Conservation (phyloP, 345 rosid genomes). For the Linum lewisii region DNA sequence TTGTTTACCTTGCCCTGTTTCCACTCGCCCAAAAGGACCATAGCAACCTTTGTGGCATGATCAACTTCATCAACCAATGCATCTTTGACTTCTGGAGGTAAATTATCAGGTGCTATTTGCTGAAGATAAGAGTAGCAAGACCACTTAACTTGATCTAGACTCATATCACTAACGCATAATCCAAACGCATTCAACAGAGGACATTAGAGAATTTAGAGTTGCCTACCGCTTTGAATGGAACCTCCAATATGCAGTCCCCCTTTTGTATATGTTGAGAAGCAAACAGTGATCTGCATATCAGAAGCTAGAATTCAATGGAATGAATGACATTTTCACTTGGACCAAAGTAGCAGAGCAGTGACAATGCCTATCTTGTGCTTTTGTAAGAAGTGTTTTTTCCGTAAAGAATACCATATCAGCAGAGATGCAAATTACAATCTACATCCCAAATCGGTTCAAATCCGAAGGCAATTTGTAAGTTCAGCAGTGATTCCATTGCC, state of each 20-base stretch:
- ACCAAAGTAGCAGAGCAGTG: too few species aligned
- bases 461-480: too few species aligned
- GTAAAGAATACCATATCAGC: too few species aligned
- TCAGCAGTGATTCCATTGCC: too few species aligned
- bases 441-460: too few species aligned
- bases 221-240: constrained; percentile 55
- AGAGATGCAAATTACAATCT: too few species aligned
- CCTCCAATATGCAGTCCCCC: constrained; percentile 65
- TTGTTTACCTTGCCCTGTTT: constrained; percentile 38
- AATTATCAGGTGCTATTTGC: constrained; percentile 60
- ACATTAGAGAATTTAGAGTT: neutral
- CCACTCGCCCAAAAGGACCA: constrained; percentile 41
- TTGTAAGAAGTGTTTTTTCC: too few species aligned
- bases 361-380: too few species aligned
- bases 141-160: neutral
- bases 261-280: constrained; percentile 43
- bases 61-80: constrained; percentile 37
- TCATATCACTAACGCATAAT: neutral
- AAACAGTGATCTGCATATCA: constrained; percentile 47
- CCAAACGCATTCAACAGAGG: constrained; percentile 5
- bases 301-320: neutral
- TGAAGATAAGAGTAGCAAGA: constrained; percentile 26
- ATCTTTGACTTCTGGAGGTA: constrained; percentile 35
- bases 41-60: constrained; percentile 52
- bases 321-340: too few species aligned